Evolutionary conservation across 2,329 filamentous ascomycete genomes (phyloP).

Genomic region (Orbilia quercus): DNA sequence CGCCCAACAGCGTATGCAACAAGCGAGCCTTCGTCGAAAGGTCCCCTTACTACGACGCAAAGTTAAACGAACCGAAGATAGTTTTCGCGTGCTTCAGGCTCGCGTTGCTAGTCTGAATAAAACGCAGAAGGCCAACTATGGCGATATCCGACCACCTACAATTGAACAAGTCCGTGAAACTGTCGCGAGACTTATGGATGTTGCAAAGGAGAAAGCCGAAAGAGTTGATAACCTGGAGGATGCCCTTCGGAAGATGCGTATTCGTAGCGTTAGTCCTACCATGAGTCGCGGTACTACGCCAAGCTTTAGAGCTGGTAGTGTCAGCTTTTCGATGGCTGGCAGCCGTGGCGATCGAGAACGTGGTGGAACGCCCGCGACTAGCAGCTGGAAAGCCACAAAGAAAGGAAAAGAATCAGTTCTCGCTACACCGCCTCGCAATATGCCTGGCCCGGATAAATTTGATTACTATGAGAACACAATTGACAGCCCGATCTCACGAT

Average conservation of each 20-base stretch:
- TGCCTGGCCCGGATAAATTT: constrained; percentile 51
- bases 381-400: constrained; percentile 38
- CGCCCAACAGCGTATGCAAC: constrained; percentile 52
- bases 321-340: constrained; percentile 34
- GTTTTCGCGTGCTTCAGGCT: constrained; percentile 46
- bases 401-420: constrained; percentile 32
- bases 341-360: constrained; percentile 30
- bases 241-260: constrained; percentile 46
- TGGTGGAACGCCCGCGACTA: constrained; percentile 18
- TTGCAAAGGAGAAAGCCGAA: constrained; percentile 49
- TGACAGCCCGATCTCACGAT: constrained; percentile 41
- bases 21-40: constrained; percentile 42
- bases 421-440: constrained; percentile 33
- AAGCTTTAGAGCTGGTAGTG: constrained; percentile 48
- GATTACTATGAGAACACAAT: constrained; percentile 55
- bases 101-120: constrained; percentile 48
- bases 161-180: constrained; percentile 52
- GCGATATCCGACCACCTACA: constrained; percentile 47
- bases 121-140: constrained; percentile 44
- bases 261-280: constrained; percentile 44
- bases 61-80: constrained; percentile 42
- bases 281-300: constrained; percentile 55
- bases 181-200: constrained; percentile 41
- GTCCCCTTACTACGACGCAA: constrained; percentile 44
- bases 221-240: constrained; percentile 46